Conservation (phyloP, 495 filamentous ascomycete genomes). For the Aspergillus sclerotiicarbonarius region DNA sequence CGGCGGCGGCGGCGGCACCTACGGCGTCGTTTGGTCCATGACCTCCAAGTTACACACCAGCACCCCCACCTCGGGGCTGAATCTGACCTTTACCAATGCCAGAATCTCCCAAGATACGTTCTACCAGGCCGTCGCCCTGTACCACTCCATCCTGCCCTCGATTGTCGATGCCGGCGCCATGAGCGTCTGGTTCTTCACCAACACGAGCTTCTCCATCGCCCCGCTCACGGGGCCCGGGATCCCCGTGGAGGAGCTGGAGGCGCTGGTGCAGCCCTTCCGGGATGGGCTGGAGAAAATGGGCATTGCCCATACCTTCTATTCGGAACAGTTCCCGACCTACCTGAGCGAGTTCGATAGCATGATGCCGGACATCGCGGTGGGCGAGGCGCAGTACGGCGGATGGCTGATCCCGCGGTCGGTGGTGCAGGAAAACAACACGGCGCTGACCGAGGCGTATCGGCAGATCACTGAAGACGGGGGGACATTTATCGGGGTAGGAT, state of each 20-base stretch:
- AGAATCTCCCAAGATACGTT: constrained; percentile 38
- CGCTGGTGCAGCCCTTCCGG: constrained; percentile 27
- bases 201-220: constrained; percentile 42
- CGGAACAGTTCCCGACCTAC: constrained; percentile 38
- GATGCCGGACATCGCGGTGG: constrained; percentile 33
- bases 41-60: constrained; percentile 48
- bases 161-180: constrained; percentile 51
- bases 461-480: constrained; percentile 42
- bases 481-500: constrained; percentile 41
- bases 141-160: constrained; percentile 35
- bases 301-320: constrained; percentile 24
- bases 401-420: constrained; percentile 53
- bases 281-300: constrained; percentile 23
- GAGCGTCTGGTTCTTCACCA: constrained; percentile 47
- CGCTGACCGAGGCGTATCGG: constrained; percentile 36
- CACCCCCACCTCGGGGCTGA: constrained; percentile 28
- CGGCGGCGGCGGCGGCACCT: constrained; percentile 64
- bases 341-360: constrained; percentile 43
- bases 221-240: constrained; percentile 36
- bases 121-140: constrained; percentile 40
- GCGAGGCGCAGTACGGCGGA: constrained; percentile 51
- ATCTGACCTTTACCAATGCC: constrained; percentile 29
- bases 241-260: constrained; percentile 19
- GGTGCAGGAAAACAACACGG: constrained; percentile 48
- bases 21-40: constrained; percentile 58